Conservation (phyloP, 306 rosid genomes). For the Coriaria nepalensis region DNA sequence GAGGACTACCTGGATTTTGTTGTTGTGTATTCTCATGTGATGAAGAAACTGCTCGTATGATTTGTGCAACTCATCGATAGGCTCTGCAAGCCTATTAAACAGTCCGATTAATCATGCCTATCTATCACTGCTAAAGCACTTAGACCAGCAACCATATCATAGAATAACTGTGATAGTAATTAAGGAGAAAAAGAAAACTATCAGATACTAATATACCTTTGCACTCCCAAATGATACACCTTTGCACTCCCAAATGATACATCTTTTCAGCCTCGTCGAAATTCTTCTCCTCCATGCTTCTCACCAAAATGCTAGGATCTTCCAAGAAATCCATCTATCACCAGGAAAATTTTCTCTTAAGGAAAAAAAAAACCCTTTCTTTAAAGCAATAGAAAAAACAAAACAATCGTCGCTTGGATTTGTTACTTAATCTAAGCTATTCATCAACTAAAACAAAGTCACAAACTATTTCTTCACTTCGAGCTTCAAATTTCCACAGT, state of each 20-base stretch:
- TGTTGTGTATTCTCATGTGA: constrained; percentile 49
- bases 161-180: too few relatives aligned
- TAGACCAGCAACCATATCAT: too few relatives aligned
- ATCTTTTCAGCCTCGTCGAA: constrained; percentile 71
- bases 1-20: constrained; percentile 39
- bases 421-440: too few relatives aligned
- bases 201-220: not conserved
- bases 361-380: too few relatives aligned
- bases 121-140: too few relatives aligned
- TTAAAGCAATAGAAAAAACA: too few relatives aligned
- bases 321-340: constrained; percentile 82
- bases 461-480: constrained; percentile 4
- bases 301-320: constrained; percentile 44
- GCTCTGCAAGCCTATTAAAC: constrained; percentile 71
- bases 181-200: not conserved
- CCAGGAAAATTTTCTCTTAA: not conserved
- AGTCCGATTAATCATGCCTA: not conserved
- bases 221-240: constrained; percentile 25
- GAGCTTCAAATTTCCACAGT: constrained; percentile 6
- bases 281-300: constrained; percentile 65
- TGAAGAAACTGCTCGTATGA: constrained; percentile 75
- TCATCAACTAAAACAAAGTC: not conserved
- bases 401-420: too few relatives aligned
- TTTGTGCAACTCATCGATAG: constrained; percentile 57
- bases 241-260: constrained; percentile 46